These are phyloP conservation scores for Cercospora sp. DNA, from an alignment of 2,329 filamentous ascomycete genomes.

Conservation along the genomic window DNA sequence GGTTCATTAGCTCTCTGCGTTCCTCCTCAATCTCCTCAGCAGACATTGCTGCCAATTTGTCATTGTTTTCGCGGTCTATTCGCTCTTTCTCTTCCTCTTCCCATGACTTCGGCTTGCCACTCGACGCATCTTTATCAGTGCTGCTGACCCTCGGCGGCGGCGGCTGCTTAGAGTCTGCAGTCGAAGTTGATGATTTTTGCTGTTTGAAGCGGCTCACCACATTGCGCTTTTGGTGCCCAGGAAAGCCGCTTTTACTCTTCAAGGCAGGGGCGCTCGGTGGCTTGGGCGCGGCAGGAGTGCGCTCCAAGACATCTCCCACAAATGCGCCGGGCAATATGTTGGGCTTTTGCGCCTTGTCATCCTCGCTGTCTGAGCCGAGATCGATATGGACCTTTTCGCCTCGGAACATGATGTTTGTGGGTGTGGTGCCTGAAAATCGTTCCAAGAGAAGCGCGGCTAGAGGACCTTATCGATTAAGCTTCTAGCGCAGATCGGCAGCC, in stretches of 20 bases:
- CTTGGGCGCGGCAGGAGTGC: constrained; percentile 58
- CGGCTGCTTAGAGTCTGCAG: background rate
- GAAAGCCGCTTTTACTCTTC: constrained; percentile 68
- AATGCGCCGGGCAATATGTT: constrained; percentile 43
- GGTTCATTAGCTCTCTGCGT: constrained; percentile 74
- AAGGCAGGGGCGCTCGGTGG: constrained; percentile 64
- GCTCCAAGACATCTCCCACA: constrained; percentile 78
- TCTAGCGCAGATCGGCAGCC: background rate
- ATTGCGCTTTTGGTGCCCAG: constrained; percentile 78
- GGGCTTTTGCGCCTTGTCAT: constrained; percentile 18
- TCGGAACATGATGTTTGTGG: constrained; percentile 41
- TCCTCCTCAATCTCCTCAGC: constrained; percentile 77
- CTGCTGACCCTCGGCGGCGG: background rate
- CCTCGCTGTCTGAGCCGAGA: constrained; percentile 51
- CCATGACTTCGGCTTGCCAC: constrained; percentile 31
- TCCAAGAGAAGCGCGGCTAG: constrained; percentile 1
- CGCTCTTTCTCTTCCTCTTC: constrained; percentile 62
- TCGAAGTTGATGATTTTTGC: constrained; percentile 40
- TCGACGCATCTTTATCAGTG: constrained; percentile 2
- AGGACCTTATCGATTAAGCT: background rate
- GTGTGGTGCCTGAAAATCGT: constrained; percentile 1
- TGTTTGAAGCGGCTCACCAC: constrained; percentile 78
- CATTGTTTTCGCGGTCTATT: constrained; percentile 81
- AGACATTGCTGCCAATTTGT: constrained; percentile 75
- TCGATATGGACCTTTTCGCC: constrained; percentile 64